Evolutionary conservation across 371 early-diverging fungal genomes (phyloP).

Genomic region (Furculomyces boomerangus): DNA sequence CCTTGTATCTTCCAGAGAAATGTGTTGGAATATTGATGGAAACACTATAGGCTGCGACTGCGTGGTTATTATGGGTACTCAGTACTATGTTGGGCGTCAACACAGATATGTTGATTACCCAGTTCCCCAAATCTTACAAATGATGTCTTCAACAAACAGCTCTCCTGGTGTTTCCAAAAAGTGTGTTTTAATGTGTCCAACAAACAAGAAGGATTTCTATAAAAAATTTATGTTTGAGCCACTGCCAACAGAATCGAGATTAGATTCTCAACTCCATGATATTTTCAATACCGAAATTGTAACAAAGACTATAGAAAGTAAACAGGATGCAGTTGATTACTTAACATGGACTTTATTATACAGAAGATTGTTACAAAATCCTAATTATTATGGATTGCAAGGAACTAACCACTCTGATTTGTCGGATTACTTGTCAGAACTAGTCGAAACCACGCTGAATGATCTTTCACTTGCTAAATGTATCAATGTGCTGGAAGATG

Average conservation of each 20-base stretch:
- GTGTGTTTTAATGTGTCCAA: slow-evolving; percentile 84
- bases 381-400: slow-evolving; percentile 87
- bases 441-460: slow-evolving; percentile 76
- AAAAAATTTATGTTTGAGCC: slow-evolving; percentile 92
- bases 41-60: not conserved
- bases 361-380: slow-evolving; percentile 85
- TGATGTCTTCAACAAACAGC: slow-evolving; percentile 76
- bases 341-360: slow-evolving; percentile 94
- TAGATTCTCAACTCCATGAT: slow-evolving; percentile 76
- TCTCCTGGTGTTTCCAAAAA: slow-evolving; percentile 42
- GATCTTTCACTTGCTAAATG: slow-evolving; percentile 78
- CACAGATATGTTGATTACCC: slow-evolving; percentile 90
- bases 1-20: slow-evolving; percentile 72
- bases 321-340: slow-evolving; percentile 96
- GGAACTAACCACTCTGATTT: slow-evolving; percentile 73
- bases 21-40: slow-evolving; percentile 67
- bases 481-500: slow-evolving; percentile 69
- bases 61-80: slow-evolving; percentile 74
- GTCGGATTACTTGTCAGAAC: slow-evolving; percentile 81
- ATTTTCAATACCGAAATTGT: slow-evolving; percentile 93
- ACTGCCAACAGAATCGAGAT: slow-evolving; percentile 81
- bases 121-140: slow-evolving; percentile 84
- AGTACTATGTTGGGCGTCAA: slow-evolving; percentile 81
- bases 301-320: slow-evolving; percentile 81
- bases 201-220: slow-evolving; percentile 86